Conservation (phyloP, 495 filamentous ascomycete species). For the Chaetomium cochliodes region DNA sequence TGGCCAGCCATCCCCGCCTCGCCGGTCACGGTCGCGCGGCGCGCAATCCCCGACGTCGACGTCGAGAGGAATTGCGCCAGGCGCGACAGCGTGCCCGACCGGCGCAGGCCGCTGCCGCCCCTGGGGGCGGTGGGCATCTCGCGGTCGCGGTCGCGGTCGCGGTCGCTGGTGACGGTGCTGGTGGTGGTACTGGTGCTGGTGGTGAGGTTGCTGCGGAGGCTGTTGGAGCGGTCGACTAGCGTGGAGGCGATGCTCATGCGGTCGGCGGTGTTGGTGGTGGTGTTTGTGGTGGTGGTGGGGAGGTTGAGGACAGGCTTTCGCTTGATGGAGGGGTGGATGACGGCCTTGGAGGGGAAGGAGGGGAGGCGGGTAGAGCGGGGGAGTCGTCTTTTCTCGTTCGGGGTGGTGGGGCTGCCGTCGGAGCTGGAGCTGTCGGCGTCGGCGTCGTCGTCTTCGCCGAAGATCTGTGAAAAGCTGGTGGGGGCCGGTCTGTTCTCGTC, state of each 20-base stretch:
- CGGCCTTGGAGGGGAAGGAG: background rate
- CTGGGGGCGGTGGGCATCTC: too few species aligned
- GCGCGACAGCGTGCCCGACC: conserved; percentile 16
- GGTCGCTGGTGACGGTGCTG: conserved; percentile 7
- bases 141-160: too few species aligned
- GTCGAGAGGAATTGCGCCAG: conserved; percentile 13
- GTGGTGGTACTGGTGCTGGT: too few species aligned
- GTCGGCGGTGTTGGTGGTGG: background rate
- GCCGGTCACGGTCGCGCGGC: background rate
- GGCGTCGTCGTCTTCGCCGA: background rate
- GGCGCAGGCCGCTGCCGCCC: conserved; percentile 5
- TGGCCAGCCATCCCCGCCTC: background rate
- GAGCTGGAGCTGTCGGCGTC: background rate
- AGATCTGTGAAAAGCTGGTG: too few species aligned
- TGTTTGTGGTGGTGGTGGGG: background rate
- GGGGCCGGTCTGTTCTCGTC: too few species aligned
- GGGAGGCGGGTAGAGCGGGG: background rate
- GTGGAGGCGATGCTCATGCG: too few species aligned
- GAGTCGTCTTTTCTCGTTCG: background rate
- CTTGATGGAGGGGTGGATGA: background rate
- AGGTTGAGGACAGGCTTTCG: background rate
- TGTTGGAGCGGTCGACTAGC: too few species aligned
- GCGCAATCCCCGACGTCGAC: background rate
- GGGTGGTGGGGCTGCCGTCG: background rate
- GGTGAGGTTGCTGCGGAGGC: too few species aligned